Conservation (phyloP, 805 yeast species). For the Middelhovenomyces tepae region DNA sequence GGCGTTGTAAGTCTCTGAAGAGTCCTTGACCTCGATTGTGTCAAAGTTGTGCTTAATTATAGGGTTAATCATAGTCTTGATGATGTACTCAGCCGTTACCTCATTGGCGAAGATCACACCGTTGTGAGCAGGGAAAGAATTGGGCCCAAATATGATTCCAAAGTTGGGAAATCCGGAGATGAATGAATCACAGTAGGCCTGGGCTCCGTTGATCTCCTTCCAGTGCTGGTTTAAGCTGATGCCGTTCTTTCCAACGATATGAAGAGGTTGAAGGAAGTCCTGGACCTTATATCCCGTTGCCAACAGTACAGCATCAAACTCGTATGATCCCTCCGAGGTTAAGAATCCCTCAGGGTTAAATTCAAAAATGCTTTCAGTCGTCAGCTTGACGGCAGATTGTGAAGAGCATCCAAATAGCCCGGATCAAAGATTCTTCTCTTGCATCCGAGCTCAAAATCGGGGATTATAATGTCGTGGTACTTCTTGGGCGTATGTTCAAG, state of each 20-base stretch:
- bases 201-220: slow-evolving; percentile 14
- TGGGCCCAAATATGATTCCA: slow-evolving; percentile 16
- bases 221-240: slow-evolving; percentile 8
- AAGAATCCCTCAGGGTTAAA: slow-evolving; percentile 10
- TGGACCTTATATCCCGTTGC: slow-evolving; percentile 15
- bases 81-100: slow-evolving; percentile 12
- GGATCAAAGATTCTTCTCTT: slow-evolving; percentile 13
- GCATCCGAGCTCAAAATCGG: slow-evolving; percentile 12
- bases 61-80: slow-evolving; percentile 10
- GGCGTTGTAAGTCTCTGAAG: slow-evolving; percentile 10
- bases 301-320: slow-evolving; percentile 10
- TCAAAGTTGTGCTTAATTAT: slow-evolving; percentile 6
- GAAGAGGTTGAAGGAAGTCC: slow-evolving; percentile 12
- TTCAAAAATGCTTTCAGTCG: slow-evolving; percentile 9
- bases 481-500: slow-evolving; percentile 7
- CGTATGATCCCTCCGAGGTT: slow-evolving; percentile 7
- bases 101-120: slow-evolving; percentile 15
- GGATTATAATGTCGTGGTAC: slow-evolving; percentile 9
- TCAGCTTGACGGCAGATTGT: slow-evolving; percentile 7
- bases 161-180: slow-evolving; percentile 18
- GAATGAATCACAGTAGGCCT: slow-evolving; percentile 14
- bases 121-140: slow-evolving; percentile 15
- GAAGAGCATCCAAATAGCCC: slow-evolving; percentile 12
- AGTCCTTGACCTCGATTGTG: slow-evolving; percentile 10
- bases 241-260: slow-evolving; percentile 12